Evolutionary conservation across 805 yeast species (phyloP).

Genomic region (Saitoella complicata): DNA sequence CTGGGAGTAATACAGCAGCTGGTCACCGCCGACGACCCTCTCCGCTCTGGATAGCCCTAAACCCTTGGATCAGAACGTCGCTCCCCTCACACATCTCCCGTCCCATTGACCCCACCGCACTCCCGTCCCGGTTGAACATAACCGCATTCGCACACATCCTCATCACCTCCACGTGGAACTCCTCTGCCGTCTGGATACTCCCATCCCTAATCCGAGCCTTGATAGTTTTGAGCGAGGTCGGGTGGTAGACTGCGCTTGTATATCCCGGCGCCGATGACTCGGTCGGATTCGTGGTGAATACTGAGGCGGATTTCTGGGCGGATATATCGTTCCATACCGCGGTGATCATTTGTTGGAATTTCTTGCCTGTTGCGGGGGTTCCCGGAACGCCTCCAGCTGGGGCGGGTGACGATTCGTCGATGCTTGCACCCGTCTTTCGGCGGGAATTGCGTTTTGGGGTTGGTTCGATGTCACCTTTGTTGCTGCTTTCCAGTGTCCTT

Average conservation of each 20-base stretch:
- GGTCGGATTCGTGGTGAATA: slow-evolving; percentile 57
- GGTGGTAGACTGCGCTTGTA: slow-evolving; percentile 40
- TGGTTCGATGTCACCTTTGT: too few species aligned
- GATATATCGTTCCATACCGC: slow-evolving; percentile 49
- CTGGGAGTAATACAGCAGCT: too few species aligned
- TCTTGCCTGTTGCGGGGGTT: slow-evolving; percentile 26
- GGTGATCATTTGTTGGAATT: slow-evolving; percentile 42
- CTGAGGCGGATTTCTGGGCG: slow-evolving; percentile 56
- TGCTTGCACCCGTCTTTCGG: too few species aligned
- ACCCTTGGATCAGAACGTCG: slow-evolving; percentile 32
- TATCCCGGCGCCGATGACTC: slow-evolving; percentile 55
- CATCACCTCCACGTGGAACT: slow-evolving; percentile 51
- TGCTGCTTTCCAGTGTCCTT: too few species aligned
- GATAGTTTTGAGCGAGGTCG: slow-evolving; percentile 53
- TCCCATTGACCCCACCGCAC: slow-evolving; percentile 46
- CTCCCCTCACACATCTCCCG: slow-evolving; percentile 58
- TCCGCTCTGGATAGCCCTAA: slow-evolving; percentile 33
- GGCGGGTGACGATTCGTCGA: too few species aligned
- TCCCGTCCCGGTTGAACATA: slow-evolving; percentile 57
- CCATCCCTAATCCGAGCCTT: slow-evolving; percentile 42
- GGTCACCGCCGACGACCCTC: too few species aligned
- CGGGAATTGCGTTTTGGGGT: too few species aligned
- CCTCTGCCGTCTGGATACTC: slow-evolving; percentile 31
- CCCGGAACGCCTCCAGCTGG: too few species aligned
- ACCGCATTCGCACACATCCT: slow-evolving; percentile 72